Evolutionary conservation across 768 basidiomycete genomes (phyloP).

Genomic region (Punctularia strigosozonata): DNA sequence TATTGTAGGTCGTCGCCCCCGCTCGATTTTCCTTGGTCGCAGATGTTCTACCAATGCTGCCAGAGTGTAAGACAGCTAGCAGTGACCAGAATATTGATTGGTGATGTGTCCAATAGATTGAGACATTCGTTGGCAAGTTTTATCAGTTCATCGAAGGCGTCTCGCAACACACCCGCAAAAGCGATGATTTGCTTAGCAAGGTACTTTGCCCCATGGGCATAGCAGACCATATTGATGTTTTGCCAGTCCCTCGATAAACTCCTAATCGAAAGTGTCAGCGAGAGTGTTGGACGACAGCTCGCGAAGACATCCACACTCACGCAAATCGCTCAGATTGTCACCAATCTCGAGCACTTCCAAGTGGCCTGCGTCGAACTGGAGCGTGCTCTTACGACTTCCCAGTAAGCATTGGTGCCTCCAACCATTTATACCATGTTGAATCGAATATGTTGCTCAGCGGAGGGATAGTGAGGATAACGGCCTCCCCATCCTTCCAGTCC

Average conservation of each 20-base stretch:
- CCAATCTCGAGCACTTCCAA: constrained; percentile 88
- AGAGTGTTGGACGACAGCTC: constrained; percentile 65
- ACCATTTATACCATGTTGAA: no score
- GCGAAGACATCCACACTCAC: constrained; percentile 67
- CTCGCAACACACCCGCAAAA: constrained; percentile 80
- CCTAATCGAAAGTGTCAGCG: constrained; percentile 63
- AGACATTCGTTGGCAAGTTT: constrained; percentile 86
- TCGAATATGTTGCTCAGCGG: no score
- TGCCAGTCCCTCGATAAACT: constrained; percentile 77
- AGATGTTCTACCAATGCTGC: constrained; percentile 90
- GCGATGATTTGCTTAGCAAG: constrained; percentile 84
- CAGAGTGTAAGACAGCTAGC: constrained; percentile 46
- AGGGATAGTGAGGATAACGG: constrained; percentile 63
- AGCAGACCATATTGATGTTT: neutral
- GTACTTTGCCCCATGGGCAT: constrained; percentile 39
- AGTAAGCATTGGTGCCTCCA: no score
- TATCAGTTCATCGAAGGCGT: constrained; percentile 96
- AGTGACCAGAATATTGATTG: neutral
- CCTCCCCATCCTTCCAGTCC: constrained; percentile 50
- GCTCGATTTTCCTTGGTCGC: constrained; percentile 82
- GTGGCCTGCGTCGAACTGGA: constrained; percentile 78
- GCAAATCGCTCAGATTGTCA: constrained; percentile 87
- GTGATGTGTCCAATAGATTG: constrained; percentile 39
- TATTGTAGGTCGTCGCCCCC: constrained; percentile 47
- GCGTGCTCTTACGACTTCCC: constrained; percentile 68